Evolutionary conservation across 495 filamentous ascomycete genomes (phyloP), one percentile per base, ranked within the genome.

Genomic region (Trichoderma asperelloides): DNA sequence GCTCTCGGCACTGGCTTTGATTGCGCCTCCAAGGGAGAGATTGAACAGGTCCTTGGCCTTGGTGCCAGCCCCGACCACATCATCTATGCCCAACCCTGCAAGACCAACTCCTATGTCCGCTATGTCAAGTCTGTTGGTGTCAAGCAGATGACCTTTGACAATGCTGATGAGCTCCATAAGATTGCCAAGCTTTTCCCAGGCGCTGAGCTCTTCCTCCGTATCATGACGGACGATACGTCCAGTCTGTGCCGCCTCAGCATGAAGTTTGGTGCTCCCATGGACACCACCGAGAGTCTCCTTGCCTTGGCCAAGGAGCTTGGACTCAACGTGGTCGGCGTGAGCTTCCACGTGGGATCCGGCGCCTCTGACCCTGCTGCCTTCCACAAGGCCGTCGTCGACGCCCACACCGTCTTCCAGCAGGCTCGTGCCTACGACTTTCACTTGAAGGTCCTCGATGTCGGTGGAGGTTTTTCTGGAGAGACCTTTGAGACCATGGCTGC

Each of bases 141-240:
- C 72, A 96, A 91, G 81, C 92, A 96, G 82, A 98, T 99, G 93
- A 98, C 95, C 13, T 97, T 98, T 72, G 95, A 99, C 81, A 97
- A 98, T 71, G 87, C 92, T 69, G 95, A 98, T 74, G 96, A 99
- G 81, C 86, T 99, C 41, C 91, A 94, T 85, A 98, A 99, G 84
- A 95, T 96, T 78, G 94, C 96, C 75, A 87, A 90, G 70, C 84
- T 91, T 69, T 97, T 85, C 74, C 96, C 95, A 13, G 88, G 86
- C 27, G 95, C 95, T 41, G 91, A 96, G 78, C 86, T 98, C 16
- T 93, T 90, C 79, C 84, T 99, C 41, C 92, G 95, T 68, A 97
- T 99, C 75, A 79, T 92, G 69, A 98, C 95, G 27, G 95, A 99
- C 76, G 95, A 99, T 74, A 96, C 95, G 21, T 91, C 91, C 65